Percentiles rank a stretch among this genome's conserved stretches.
These are phyloP conservation scores for Termitomyces sp. DNA, from an alignment of 768 basidiomycete genomes.

Conservation along the genomic window DNA sequence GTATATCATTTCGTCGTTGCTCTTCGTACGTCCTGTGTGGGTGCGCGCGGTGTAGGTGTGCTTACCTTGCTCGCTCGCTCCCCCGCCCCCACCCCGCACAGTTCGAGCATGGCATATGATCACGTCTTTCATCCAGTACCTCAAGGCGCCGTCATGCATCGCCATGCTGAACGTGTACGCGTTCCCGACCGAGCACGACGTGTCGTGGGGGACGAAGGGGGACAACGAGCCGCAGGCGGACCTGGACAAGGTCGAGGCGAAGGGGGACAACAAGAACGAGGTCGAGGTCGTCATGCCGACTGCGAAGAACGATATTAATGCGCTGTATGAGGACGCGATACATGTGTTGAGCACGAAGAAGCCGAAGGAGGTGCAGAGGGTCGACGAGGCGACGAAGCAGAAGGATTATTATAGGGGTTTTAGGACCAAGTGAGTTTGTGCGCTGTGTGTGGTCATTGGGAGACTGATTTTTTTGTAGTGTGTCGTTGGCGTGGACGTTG, in stretches of 20 bases:
- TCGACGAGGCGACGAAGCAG: conserved; percentile 56
- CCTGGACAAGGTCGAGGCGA: conserved; percentile 51
- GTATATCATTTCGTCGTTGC: conserved; percentile 75
- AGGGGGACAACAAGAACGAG: conserved; percentile 51
- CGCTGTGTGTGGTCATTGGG: too few species aligned
- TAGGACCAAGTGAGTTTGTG: conserved; percentile 75
- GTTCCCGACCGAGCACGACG: conserved; percentile 85
- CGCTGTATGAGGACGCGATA: conserved; percentile 88
- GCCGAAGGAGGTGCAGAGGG: conserved; percentile 61
- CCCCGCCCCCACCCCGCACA: conserved; percentile 22
- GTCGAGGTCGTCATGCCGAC: conserved; percentile 86
- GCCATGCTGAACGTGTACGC: conserved; percentile 90
- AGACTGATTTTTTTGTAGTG: too few species aligned
- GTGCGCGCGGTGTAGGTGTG: too few species aligned
- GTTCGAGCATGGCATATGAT: conserved; percentile 99
- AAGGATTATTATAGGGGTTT: conserved; percentile 89
- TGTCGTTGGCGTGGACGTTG: conserved; percentile 80
- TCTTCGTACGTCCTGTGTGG: conserved; percentile 85
- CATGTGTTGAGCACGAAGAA: conserved; percentile 74
- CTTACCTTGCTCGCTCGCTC: too few species aligned
- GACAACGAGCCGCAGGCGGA: conserved; percentile 84
- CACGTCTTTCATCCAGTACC: conserved; percentile 91
- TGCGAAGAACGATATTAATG: conserved; percentile 83
- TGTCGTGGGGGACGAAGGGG: conserved; percentile 96
- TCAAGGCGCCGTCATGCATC: conserved; percentile 93